Base-by-base conservation (phyloP, 2,329 filamentous ascomycete species). In the Trichoderma sp. region DNA sequence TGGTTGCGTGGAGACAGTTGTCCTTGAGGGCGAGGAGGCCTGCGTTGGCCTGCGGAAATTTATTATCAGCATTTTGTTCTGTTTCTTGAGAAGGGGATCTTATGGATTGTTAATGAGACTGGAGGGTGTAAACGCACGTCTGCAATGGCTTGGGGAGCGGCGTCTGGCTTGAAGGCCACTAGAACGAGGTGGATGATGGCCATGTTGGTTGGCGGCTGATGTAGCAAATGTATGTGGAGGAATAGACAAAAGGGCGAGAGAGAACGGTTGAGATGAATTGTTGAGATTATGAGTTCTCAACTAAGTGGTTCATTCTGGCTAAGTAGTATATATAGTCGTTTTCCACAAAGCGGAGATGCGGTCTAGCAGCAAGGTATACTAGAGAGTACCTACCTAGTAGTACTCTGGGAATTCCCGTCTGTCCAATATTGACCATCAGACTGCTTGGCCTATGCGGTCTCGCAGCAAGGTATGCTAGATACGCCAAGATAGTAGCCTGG, bases 1-100 rank as follows among this genome's bases (percentile, higher is more conserved):
- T 87, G 1, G 80, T 82, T 2, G 91, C 89, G 74, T 92, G 89
- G 21, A 92, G 61, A 78, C 92, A 93, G 7, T 83, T 84, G 6
- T 88, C 82, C 75, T 86, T 85, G 2, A 93, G 82, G 1, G 79
- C 84, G 6, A 92, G 74, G 66, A 84, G 76, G 15, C 75, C 73
- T 3, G 75, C 72, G 74, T 78, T 80, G 47, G 76, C 75, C 81
- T 84, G 21, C 30, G 39, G 60, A 21, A 11, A 5, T 26, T 68
- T 47, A 4, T 8, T 34, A 7, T 34, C 4, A 26, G 56, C n/a
- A 12, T 58, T 24, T 6, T 53, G n/a, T 3, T 24, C 3, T 14
- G 7, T 34, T n/a, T 60, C 14, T 30, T n/a, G 11, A 0, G 26
- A 18, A 1, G 18, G 28, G 11, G 28, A 3, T n/a, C n/a, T n/a